Evolutionary conservation across 106 monocot genomes (phyloP).

Genomic region (Allium sativum): DNA sequence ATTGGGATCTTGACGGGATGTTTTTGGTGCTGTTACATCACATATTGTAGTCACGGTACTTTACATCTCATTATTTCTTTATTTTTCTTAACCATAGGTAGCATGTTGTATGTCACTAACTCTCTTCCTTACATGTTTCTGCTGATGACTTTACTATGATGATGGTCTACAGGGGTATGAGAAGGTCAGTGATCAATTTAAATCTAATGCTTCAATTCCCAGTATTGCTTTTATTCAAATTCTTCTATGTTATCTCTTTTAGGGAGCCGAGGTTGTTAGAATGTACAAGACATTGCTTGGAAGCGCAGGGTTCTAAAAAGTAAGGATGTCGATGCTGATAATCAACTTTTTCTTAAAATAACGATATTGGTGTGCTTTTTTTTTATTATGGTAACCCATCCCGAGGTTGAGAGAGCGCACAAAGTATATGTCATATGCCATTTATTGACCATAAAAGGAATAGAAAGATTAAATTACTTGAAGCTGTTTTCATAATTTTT

Average conservation of each 20-base stretch:
- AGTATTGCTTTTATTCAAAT: not conserved
- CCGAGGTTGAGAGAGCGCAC: too few relatives aligned
- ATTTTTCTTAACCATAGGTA: constrained; percentile 1
- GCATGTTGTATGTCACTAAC: not conserved
- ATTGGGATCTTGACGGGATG: constrained; percentile 1
- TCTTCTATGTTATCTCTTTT: not conserved
- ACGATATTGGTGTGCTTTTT: too few relatives aligned
- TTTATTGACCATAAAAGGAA: too few relatives aligned
- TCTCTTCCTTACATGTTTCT: constrained; percentile 2
- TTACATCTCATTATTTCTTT: constrained; percentile 10
- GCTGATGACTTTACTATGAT: not conserved
- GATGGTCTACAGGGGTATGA: constrained; percentile 68
- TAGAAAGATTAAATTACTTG: too few relatives aligned
- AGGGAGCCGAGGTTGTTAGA: constrained; percentile 99
- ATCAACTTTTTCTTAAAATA: too few relatives aligned
- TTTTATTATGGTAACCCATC: too few relatives aligned
- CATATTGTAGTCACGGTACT: constrained; percentile 72
- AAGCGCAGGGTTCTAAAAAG: constrained; percentile 78
- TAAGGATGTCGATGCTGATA: constrained; percentile 11
- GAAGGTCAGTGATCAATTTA: constrained; percentile 50
- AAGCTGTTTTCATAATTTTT: too few relatives aligned
- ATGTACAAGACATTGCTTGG: constrained; percentile 99
- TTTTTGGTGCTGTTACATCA: not conserved
- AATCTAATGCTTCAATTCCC: not conserved
- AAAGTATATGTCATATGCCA: too few relatives aligned